phyloP scores from a whole-genome alignment of 23 red algal genomes.

The Gracilaria caudata region DNA sequence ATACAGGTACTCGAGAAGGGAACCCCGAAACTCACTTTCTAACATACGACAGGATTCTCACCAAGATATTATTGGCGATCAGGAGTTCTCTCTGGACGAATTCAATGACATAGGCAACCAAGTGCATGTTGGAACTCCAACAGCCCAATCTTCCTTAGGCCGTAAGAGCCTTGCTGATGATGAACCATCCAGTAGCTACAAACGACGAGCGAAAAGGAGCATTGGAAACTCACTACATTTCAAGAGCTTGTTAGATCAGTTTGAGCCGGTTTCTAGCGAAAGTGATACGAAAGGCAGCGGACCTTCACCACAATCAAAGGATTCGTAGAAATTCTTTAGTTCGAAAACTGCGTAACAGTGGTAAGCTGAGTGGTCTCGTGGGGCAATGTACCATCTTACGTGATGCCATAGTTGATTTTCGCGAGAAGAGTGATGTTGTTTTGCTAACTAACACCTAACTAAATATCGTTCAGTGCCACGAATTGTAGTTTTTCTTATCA shows the following conservation, averaged over 20 bases:
- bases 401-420: too few relatives aligned
- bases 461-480: too few relatives aligned
- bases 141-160: constrained; percentile 27
- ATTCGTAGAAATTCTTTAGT: neutral
- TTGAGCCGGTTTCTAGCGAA: constrained; percentile 4
- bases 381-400: too few relatives aligned
- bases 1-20: constrained; percentile 56
- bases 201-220: constrained; percentile 34
- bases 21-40: constrained; percentile 14
- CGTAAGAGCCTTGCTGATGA: constrained; percentile 58
- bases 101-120: constrained; percentile 13
- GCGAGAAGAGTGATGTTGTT: too few relatives aligned
- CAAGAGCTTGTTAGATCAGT: constrained; percentile 53
- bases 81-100: constrained; percentile 31
- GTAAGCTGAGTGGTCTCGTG: too few relatives aligned
- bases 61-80: constrained; percentile 43
- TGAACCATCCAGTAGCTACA: constrained; percentile 13
- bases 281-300: neutral
- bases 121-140: constrained; percentile 49
- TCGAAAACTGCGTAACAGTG: too few relatives aligned
- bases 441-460: too few relatives aligned
- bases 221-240: constrained; percentile 43
- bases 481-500: too few relatives aligned
- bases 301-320: constrained; percentile 1
- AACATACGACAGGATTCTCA: constrained; percentile 8